phyloP scores from a whole-genome alignment of 371 early-diverging fungal genomes.

The Capillidium heterosporum region DNA sequence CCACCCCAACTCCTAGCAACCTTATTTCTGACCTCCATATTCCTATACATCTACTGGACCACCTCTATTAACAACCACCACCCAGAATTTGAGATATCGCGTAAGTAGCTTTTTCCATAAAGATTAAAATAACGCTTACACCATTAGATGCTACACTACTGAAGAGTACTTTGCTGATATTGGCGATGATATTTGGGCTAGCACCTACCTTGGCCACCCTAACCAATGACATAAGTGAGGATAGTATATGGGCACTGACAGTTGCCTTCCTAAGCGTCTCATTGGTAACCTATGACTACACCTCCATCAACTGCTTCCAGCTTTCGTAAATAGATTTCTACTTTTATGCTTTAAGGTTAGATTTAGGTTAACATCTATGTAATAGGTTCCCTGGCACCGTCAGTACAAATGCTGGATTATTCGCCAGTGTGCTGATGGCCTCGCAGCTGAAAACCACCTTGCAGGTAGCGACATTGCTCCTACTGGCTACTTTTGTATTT shows the following conservation, averaged over 20 bases:
- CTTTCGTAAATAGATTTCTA: constrained; percentile 21
- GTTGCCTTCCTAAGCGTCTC: constrained; percentile 65
- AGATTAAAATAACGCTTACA: neutral
- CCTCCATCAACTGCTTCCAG: constrained; percentile 19
- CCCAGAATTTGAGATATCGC: constrained; percentile 23
- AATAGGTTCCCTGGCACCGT: constrained; percentile 76
- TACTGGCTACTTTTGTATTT: constrained; percentile 80
- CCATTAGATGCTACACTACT: constrained; percentile 25
- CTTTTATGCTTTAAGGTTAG: neutral
- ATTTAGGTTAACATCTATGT: constrained; percentile 10
- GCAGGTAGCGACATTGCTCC: constrained; percentile 77
- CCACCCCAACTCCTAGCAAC: constrained; percentile 39
- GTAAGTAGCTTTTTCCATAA: constrained; percentile 15
- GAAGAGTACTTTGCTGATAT: constrained; percentile 59
- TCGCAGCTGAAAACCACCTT: constrained; percentile 62
- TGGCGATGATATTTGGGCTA: constrained; percentile 58
- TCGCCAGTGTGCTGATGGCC: constrained; percentile 86
- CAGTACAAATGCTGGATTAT: constrained; percentile 88
- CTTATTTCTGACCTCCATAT: constrained; percentile 33
- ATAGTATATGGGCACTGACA: constrained; percentile 88
- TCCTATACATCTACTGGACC: constrained; percentile 51
- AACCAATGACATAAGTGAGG: constrained; percentile 73
- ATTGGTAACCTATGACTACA: constrained; percentile 79
- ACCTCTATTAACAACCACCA: constrained; percentile 24
- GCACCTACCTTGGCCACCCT: constrained; percentile 85